Evolutionary conservation across 441 rosid genomes (phyloP), one percentile per base, ranked within the genome.

Genomic region (Capsella rubella): DNA sequence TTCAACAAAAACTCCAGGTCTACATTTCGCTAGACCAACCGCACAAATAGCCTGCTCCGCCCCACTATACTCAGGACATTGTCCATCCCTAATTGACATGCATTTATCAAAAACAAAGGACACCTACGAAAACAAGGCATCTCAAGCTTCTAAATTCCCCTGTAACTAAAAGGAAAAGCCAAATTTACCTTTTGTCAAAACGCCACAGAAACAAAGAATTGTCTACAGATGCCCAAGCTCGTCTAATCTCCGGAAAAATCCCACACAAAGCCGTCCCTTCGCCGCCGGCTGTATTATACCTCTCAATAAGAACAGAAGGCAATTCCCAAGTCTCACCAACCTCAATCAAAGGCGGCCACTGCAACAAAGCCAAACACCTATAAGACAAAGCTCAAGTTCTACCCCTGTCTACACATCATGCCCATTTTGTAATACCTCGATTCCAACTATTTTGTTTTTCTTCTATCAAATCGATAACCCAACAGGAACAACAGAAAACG

Each of bases 191-290:
- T 81, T 91, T 89, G 76, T 95, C 99, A 68, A 95, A 95, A 78
- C 97, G 93, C 99, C 98, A 95, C 32, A 91, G 85, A 78, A 95
- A 95, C 79, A 95, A 66, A 52, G 97, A 89, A 80, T 89, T 93
- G 37, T 93, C 98, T 0, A 95, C 97, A 0, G 99, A 90, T 18
- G 98, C 98, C 99, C 99, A 95, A 6, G 97, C 98, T 69, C 98
- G 81, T 29, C 91, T 84, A 77, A 95, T 87, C 87, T 91, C 98
- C 0, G 97, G 97, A 71, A 95, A 93, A 70, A 95, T 87, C 31
- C 99, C 98, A 64, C 99, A 95, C 39, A 95, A 70, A 51, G 99
- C 99, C 11, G 93, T 93, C 46, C 98, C 99, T 82, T 95, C 99
- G 16, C 99, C 98, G 3, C 97, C 97, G 31, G 99, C 95, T 14